Conservation (phyloP, 257 asterid genomes). For the Rehmannia glutinosa region DNA sequence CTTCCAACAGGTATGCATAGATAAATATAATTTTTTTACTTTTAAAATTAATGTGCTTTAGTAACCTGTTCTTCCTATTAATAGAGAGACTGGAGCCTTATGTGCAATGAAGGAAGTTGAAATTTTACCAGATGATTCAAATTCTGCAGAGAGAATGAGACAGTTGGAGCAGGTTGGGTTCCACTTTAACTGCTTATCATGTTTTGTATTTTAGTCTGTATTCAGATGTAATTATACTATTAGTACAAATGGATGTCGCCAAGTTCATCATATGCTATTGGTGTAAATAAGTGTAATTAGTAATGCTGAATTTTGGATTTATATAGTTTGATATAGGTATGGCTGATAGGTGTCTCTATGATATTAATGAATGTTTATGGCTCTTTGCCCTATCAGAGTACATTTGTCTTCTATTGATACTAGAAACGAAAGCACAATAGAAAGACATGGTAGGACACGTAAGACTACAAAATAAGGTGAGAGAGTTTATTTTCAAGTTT, state of each 20-base stretch:
- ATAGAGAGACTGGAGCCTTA: constrained; percentile 88
- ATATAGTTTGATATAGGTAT: too few species aligned
- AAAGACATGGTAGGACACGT: too few species aligned
- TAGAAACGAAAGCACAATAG: too few species aligned
- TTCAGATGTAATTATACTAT: neutral
- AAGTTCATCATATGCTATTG: neutral
- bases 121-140: constrained; percentile 71
- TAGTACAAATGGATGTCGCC: neutral
- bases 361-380: too few species aligned
- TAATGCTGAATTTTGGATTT: neutral
- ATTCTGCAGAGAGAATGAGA: constrained; percentile 73
- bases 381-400: too few species aligned
- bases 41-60: neutral
- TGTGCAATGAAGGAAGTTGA: constrained; percentile 99
- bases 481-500: too few species aligned
- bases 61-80: neutral
- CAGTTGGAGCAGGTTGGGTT: constrained; percentile 76
- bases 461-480: too few species aligned
- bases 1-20: constrained; percentile 69
- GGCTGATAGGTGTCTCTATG: too few species aligned
- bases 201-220: too few species aligned
- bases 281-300: neutral
- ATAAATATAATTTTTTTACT: neutral
- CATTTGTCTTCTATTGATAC: too few species aligned
- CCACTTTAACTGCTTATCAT: too few species aligned